Evolutionary conservation across 2,329 filamentous ascomycete genomes (phyloP).

Genomic region (Verticillium nubilum): DNA sequence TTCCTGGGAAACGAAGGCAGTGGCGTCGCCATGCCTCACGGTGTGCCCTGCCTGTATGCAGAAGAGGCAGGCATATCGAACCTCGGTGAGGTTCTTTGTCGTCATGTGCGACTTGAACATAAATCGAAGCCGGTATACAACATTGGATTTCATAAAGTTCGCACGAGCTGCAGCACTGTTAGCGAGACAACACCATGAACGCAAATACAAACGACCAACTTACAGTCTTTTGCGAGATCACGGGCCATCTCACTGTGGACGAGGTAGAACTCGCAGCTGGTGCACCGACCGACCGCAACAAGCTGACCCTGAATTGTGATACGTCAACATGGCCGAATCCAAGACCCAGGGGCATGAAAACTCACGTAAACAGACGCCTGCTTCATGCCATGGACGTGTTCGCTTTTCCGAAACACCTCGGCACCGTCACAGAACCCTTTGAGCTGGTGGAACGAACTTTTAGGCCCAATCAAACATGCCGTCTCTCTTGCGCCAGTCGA

Average conservation of each 20-base stretch:
- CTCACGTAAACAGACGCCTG: constrained; percentile 14
- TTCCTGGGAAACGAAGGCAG: constrained; percentile 30
- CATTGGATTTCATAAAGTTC: constrained; percentile 24
- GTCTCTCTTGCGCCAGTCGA: constrained; percentile 3
- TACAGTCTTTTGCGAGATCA: constrained; percentile 23
- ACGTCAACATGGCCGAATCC: not conserved
- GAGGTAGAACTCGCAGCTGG: constrained; percentile 18
- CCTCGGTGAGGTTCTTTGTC: constrained; percentile 22
- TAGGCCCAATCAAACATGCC: constrained; percentile 19
- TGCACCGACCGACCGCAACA: constrained; percentile 15
- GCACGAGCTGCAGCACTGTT: constrained; percentile 20
- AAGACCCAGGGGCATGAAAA: constrained; percentile 5
- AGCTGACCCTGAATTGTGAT: constrained; percentile 11
- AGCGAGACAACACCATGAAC: not conserved
- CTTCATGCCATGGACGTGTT: constrained; percentile 29
- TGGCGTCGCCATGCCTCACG: constrained; percentile 32
- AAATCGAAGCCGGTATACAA: constrained; percentile 32
- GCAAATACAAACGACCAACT: constrained; percentile 1
- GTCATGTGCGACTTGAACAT: constrained; percentile 36
- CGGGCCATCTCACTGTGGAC: constrained; percentile 22
- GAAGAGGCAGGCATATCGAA: constrained; percentile 35
- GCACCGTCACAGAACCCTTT: constrained; percentile 34
- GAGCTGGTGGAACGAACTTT: constrained; percentile 28
- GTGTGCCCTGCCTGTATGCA: constrained; percentile 27
- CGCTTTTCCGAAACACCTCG: constrained; percentile 25